Base-by-base conservation (phyloP, 2,329 filamentous ascomycete species). In the Kalmusia sp. region DNA sequence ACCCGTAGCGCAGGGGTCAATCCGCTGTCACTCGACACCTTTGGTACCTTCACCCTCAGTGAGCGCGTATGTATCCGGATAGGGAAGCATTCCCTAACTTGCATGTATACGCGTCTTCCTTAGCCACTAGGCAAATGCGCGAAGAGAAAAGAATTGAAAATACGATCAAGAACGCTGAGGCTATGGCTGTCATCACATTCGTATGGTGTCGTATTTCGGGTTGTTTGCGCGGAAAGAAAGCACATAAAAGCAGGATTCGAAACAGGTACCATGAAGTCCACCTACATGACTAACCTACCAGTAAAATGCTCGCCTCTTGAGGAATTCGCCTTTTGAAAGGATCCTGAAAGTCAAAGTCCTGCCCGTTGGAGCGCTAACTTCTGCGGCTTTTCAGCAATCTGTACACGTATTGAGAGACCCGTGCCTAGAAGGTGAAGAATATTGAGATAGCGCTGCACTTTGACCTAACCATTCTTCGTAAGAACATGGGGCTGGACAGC, bases 391-490 rank as follows among this genome's bases (percentile, higher is more conserved):
- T 1, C 4, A 11, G 12, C 34, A 37, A 6, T 37, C 8, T 14
- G 21, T 39, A 12, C 12, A n/a, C 4, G 17, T 12, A 25, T 25
- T 24, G 19, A 24, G 14, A 22, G 24, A 43, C 11, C 6, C 40
- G 9, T 24, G 1, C 21, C 15, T 6, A 21, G 8, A 19, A 31
- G 6, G 5, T 12, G 12, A 30, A 11, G 24, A n/a, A 12, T 24
- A 15, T 8, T 11, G 35, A 28, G 15, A n/a, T 6, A 49, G n/a
- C 24, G 2, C 17, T 19, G 17, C 6, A 33, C 24, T 30, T 24
- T 54, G 46, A 21, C 27, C 24, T 11, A 41, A 19, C 28, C 21
- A 33, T 24, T 43, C 40, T 38, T 47, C 46, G n/a, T 44, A 43
- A 12, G 21, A 28, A 28, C 52, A 51, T 7, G 17, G 25, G 14